Conservation (phyloP, 257 asterid genomes). For the Solanum verrucosum region DNA sequence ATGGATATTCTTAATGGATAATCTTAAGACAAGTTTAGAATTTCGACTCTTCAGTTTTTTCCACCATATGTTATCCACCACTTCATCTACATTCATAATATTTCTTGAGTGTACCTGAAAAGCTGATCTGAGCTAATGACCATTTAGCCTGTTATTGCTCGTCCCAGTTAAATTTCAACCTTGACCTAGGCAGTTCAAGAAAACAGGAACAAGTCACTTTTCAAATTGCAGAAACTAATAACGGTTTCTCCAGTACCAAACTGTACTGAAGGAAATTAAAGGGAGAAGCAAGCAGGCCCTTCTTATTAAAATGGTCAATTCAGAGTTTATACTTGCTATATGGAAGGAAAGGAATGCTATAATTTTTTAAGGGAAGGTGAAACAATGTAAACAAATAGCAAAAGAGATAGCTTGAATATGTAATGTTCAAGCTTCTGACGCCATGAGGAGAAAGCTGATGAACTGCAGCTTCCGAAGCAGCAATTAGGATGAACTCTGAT, state of each 20-base stretch:
- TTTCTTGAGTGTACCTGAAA: neutral
- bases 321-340: neutral
- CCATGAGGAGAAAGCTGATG: neutral
- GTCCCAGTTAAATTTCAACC: neutral
- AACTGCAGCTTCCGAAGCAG: neutral
- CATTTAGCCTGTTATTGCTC: neutral
- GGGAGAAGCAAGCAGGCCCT: neutral
- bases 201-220: neutral
- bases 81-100: neutral
- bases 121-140: neutral
- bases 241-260: neutral
- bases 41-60: neutral
- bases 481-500: neutral
- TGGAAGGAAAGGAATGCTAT: neutral
- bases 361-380: neutral
- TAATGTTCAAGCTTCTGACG: neutral
- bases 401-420: neutral
- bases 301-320: neutral
- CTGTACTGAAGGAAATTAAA: neutral
- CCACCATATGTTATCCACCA: neutral
- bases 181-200: neutral
- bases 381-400: neutral
- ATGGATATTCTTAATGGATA: neutral
- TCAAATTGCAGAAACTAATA: neutral
- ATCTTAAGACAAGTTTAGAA: neutral